phyloP scores from a whole-genome alignment of 2,329 filamentous ascomycete genomes.

The Fusarium sp. region DNA sequence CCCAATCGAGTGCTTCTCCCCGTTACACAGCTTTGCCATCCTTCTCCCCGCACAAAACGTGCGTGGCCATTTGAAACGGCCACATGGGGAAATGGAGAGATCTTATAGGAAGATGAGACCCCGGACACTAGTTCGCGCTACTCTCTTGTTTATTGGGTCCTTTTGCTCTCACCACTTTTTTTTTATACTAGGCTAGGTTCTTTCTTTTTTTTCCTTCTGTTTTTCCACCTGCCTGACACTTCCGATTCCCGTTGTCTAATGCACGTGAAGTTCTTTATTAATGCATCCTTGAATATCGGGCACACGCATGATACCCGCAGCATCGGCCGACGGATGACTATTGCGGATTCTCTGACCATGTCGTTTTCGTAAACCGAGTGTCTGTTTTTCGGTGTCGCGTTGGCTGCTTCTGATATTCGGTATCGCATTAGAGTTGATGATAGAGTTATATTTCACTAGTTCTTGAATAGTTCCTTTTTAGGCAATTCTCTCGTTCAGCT shows the following conservation, averaged over 20 bases:
- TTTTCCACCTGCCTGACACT: background rate
- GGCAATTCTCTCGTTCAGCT: background rate
- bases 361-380: constrained; percentile 9
- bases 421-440: background rate
- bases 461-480: background rate
- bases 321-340: background rate
- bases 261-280: background rate
- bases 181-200: too few species aligned
- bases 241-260: constrained; percentile 5
- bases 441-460: background rate
- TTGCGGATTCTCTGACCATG: background rate
- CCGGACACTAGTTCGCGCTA: background rate
- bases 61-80: constrained; percentile 21
- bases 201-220: background rate
- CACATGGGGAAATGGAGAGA: constrained; percentile 32
- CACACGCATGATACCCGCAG: background rate
- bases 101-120: constrained; percentile 25
- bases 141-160: background rate
- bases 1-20: constrained; percentile 11
- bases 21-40: too few species aligned
- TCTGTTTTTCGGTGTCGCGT: background rate
- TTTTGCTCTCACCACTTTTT: background rate
- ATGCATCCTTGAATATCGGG: background rate
- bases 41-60: constrained; percentile 12
- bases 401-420: too few species aligned